These are phyloP conservation scores for Hyparrhenia diplandra DNA, from an alignment of 176 grass and related monocot genomes.

Conservation along the genomic window DNA sequence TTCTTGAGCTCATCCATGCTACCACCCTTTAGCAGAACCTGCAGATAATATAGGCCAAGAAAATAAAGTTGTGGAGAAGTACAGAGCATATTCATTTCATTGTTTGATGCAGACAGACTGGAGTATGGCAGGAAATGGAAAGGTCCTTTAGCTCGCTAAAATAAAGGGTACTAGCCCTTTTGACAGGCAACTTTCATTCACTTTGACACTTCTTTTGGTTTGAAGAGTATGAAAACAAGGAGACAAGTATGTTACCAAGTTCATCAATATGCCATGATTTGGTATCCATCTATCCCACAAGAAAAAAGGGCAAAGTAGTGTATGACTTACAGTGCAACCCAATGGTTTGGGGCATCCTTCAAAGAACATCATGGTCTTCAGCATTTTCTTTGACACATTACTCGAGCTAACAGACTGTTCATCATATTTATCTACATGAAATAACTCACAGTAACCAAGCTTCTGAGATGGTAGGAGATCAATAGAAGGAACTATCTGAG, in stretches of 20 bases:
- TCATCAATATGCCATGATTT: conserved; percentile 10
- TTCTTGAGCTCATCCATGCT: conserved; percentile 81
- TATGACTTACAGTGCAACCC: conserved; percentile 92
- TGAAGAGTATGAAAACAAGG: conserved; percentile 6
- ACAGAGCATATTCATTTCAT: not conserved
- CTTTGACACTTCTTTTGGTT: not conserved
- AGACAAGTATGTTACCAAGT: conserved; percentile 14
- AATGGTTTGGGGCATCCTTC: conserved; percentile 88
- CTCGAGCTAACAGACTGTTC: conserved; percentile 47
- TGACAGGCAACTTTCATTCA: not conserved
- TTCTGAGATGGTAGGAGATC: conserved; percentile 70
- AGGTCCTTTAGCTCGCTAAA: not conserved
- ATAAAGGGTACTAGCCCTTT: not conserved
- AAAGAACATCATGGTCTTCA: conserved; percentile 94
- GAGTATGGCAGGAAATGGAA: not conserved
- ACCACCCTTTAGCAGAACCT: conserved; percentile 91
- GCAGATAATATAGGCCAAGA: conserved; percentile 21
- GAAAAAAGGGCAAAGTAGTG: conserved; percentile 17
- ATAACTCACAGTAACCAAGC: conserved; percentile 82
- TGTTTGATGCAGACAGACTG: conserved; percentile 6
- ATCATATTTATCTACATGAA: conserved; percentile 87
- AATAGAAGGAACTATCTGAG: conserved; percentile 87
- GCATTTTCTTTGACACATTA: conserved; percentile 53
- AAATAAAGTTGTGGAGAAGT: not conserved
- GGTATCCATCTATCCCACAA: conserved; percentile 8